These are phyloP conservation scores for Alternaria viburni DNA, from an alignment of 2,329 filamentous ascomycete species.

Conservation along the genomic window DNA sequence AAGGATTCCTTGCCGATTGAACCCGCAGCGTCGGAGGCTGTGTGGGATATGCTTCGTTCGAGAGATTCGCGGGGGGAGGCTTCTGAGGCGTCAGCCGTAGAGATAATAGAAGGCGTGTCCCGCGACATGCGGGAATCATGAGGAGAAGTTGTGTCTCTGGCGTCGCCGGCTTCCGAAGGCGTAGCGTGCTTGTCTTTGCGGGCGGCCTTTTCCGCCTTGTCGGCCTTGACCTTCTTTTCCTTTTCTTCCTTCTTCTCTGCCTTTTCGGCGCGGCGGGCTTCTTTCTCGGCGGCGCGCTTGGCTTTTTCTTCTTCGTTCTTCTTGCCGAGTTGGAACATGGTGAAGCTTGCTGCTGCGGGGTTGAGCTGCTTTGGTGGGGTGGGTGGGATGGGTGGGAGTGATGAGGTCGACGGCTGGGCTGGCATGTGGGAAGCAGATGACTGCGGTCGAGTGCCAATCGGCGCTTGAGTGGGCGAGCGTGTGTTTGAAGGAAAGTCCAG, in stretches of 20 bases:
- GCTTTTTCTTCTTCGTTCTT: slow-evolving; percentile 45
- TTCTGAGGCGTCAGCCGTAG: slow-evolving; percentile 46
- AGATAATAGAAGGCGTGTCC: slow-evolving; percentile 53
- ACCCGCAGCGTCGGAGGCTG: slow-evolving; percentile 42
- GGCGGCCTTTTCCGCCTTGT: slow-evolving; percentile 40
- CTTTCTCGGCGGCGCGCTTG: slow-evolving; percentile 47
- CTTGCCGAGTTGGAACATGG: slow-evolving; percentile 46
- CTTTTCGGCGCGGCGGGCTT: slow-evolving; percentile 40
- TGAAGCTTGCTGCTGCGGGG: slow-evolving; percentile 88
- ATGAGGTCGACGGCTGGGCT: slow-evolving; percentile 10
- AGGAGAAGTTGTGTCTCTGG: slow-evolving; percentile 34
- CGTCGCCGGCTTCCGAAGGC: slow-evolving; percentile 31
- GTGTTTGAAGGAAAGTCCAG: slow-evolving; percentile 57
- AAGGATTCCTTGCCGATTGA: slow-evolving; percentile 54
- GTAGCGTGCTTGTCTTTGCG: slow-evolving; percentile 44
- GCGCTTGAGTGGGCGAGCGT: slow-evolving; percentile 62
- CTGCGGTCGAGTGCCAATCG: slow-evolving; percentile 80
- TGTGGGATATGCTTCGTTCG: slow-evolving; percentile 49
- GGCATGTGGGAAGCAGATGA: slow-evolving; percentile 59
- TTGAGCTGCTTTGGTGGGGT: slow-evolving; percentile 70
- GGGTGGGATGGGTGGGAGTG: slow-evolving; percentile 43
- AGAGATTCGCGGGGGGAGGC: slow-evolving; percentile 49
- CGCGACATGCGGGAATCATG: slow-evolving; percentile 49
- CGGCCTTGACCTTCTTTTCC: slow-evolving; percentile 47
- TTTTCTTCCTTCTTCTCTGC: slow-evolving; percentile 46